Conservation (phyloP, 768 basidiomycete species). For the Hygrophoropsis aurantiaca region DNA sequence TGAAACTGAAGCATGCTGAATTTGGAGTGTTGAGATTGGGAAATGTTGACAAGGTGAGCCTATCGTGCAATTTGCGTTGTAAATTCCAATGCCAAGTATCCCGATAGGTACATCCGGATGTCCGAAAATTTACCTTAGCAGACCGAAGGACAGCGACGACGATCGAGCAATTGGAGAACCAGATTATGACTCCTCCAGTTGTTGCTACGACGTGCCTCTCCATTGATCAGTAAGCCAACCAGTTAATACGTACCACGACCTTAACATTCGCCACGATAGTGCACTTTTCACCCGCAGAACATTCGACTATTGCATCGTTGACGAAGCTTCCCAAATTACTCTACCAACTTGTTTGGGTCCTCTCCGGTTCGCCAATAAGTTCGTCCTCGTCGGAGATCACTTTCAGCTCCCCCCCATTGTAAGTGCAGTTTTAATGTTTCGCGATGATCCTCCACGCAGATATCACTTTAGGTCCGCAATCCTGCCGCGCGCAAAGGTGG, state of each 20-base stretch:
- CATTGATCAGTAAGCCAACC: conserved; percentile 89
- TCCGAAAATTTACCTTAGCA: conserved; percentile 68
- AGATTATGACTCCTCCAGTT: conserved; percentile 85
- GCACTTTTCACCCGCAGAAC: conserved; percentile 79
- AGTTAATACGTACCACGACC: no score
- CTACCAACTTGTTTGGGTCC: conserved; percentile 95
- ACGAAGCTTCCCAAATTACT: conserved; percentile 98
- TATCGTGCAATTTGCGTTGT: no score
- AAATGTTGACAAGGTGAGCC: conserved; percentile 93
- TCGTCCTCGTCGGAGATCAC: conserved; percentile 96
- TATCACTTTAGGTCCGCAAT: conserved; percentile 69
- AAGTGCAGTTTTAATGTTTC: conserved; percentile 17
- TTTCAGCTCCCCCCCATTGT: conserved; percentile 96
- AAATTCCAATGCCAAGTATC: no score
- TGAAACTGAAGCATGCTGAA: conserved; percentile 70
- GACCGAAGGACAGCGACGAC: conserved; percentile 55
- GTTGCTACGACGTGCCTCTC: conserved; percentile 96
- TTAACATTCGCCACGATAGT: conserved; percentile 37
- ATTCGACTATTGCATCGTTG: conserved; percentile 97
- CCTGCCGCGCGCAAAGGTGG: conserved; percentile 78
- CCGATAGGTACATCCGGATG: conserved; percentile 77
- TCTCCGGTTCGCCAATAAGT: conserved; percentile 83
- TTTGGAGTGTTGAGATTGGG: conserved; percentile 84
- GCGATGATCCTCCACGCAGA: neutral
- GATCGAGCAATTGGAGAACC: conserved; percentile 80